Evolutionary conservation across 331 rosid genomes (phyloP), one percentile per base, ranked within the genome.

Genomic region (Malus hybrid): DNA sequence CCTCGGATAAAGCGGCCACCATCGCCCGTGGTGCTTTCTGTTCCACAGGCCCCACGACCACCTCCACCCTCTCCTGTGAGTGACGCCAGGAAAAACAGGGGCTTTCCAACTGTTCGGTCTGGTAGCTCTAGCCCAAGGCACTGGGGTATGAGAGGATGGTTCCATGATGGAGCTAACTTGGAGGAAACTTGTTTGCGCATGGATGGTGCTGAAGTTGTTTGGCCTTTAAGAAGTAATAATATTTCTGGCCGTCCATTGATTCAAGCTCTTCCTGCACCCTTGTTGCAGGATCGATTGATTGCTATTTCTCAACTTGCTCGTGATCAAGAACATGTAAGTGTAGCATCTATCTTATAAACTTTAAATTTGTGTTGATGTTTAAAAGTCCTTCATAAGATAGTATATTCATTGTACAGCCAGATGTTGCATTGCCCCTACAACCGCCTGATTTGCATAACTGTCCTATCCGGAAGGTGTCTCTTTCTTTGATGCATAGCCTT

Each of bases 121-220:
- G 99, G 99, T 76, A 95, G 99, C 84, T 95, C 99, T 65, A 95
- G 99, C 86, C 99, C 99, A 53, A 90, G 99, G 85, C 96, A 95
- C 65, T 95, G 97, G 99, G 97, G 99, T 68, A 81, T 95, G 87
- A 86, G 94, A 81, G 97, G 99, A 63, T 95, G 97, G 97, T 87
- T 87, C 83, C 96, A 84, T 69, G 99, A 92, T 80, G 99, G 99
- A 75, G 89, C 80, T 88, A 90, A 86, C 78, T 83, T 88, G 82
- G 99, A 95, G 78, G 99, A 95, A 74, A 88, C 89, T 76, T 87
- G 93, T 83, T 86, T 90, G 76, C 86, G 90, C 69, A 86, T 87
- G 89, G 97, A 95, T 79, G 97, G 97, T 72, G 93, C 97, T 77
- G 99, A 95, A 92, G 97, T 92, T 86, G 93, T 95, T 74, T 89